Evolutionary conservation across 108 stramenopile species (phyloP), one percentile per base, ranked within the genome.

Genomic region (Cyclostephanos tholiformis): DNA sequence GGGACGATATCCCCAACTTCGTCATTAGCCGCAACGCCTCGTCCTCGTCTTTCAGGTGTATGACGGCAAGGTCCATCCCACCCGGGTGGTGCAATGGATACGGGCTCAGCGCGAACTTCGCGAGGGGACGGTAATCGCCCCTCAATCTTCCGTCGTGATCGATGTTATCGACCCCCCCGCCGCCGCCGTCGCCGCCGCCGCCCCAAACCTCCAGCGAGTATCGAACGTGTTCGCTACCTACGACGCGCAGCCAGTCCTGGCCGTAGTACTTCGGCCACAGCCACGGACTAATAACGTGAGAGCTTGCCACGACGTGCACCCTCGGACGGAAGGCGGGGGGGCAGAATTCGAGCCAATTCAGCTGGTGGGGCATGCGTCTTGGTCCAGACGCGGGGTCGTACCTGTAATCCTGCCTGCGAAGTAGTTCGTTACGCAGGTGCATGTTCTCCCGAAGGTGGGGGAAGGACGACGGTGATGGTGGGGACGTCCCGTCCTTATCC

Each of bases 241-340:
- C 85, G 57, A 81, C 74, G 20, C 68, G 72, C 60, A 94, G 64
- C 92, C 92, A 94, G 25, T 91, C 89, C 63, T 91, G 87, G 11
- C 86, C 87, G 74, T 94, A 94, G 71, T 94, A 94, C 53, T 94
- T 85, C 17, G 86, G 87, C 92, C 92, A 94, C 46, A 86, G 39
- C 84, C 85, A 91, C 6, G 92, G 92, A 53, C 87, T 74, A n/a
- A 94, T 56, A 19, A 94, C 92, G 65, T 94, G 92, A 79, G 88
- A 89, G 53, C 85, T 82, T 6, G 88, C 87, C 20, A 94, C 83
- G 61, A 88, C 84, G 68, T 94, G 92, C 7, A 91, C 92, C 11
- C 59, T 67, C 2, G 92, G 92, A 32, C 92, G 82, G 65, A 87
- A 84, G 63, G 82, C 84, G 39, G 76, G 23, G 7, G 92, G 92